These are phyloP conservation scores for Penicillium sp. DNA, from an alignment of 2,329 filamentous ascomycete genomes.

Conservation along the genomic window DNA sequence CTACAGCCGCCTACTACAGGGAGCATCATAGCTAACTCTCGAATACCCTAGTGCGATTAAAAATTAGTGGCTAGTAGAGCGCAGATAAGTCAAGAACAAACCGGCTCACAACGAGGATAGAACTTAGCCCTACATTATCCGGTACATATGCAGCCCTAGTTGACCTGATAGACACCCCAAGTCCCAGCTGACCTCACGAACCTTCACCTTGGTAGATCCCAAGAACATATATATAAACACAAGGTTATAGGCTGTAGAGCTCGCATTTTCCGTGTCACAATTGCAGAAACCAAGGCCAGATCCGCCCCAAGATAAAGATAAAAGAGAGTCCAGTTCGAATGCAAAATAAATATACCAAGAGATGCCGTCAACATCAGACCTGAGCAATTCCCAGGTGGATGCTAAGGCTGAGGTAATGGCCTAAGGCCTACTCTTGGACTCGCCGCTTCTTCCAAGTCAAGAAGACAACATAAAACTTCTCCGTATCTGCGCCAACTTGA, in stretches of 20 bases:
- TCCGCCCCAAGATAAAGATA: not conserved
- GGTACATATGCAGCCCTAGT: not conserved
- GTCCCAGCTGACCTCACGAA: not conserved
- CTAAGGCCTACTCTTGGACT: not conserved
- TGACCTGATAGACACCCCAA: not conserved
- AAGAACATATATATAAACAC: not conserved
- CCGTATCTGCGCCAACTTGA: not conserved
- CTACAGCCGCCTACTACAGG: too few relatives aligned
- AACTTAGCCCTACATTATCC: too few relatives aligned
- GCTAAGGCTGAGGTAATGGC: not conserved
- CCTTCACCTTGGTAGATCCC: not conserved
- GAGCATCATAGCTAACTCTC: too few relatives aligned
- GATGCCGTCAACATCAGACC: not conserved
- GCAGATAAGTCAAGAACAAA: too few relatives aligned
- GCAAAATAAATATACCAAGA: not conserved
- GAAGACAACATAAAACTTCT: slow-evolving; percentile 1
- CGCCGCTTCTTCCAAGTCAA: not conserved
- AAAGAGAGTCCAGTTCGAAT: not conserved
- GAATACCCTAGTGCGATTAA: too few relatives aligned
- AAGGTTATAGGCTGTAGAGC: not conserved
- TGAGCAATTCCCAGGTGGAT: not conserved
- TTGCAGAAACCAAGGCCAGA: too few relatives aligned
- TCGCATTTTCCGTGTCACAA: not conserved
- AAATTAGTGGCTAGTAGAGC: too few relatives aligned
- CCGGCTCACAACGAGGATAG: too few relatives aligned